Evolutionary conservation across 78 protist genomes (phyloP).

Genomic region (Anaeramoeba flamelloides): DNA sequence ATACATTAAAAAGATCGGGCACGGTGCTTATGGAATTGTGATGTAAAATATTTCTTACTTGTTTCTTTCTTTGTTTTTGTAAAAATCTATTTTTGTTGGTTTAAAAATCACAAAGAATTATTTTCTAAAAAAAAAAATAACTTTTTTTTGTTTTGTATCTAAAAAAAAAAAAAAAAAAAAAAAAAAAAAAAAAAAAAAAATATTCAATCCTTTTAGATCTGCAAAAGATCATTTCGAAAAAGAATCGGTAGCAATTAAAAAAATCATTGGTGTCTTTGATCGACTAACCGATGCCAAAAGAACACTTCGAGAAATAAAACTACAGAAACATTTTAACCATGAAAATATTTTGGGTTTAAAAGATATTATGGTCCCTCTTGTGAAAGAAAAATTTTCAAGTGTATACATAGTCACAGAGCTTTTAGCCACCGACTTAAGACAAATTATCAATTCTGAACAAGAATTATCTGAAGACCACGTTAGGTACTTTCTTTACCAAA

Average conservation of each 20-base stretch:
- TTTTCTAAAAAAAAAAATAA: too few species aligned
- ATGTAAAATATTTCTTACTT: too few species aligned
- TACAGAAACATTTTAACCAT: slow-evolving; percentile 46
- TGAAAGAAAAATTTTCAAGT: neutral
- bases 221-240: too few species aligned
- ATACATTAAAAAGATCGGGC: too few species aligned
- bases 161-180: too few species aligned
- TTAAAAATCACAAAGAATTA: too few species aligned
- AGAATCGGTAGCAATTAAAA: slow-evolving; percentile 84
- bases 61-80: too few species aligned
- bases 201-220: too few species aligned
- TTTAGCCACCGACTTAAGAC: slow-evolving; percentile 86
- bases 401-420: slow-evolving; percentile 42
- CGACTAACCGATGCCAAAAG: slow-evolving; percentile 72
- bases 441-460: slow-evolving; percentile 52
- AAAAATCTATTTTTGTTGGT: too few species aligned
- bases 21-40: too few species aligned
- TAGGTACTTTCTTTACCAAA: slow-evolving; percentile 80
- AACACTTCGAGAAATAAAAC: slow-evolving; percentile 81
- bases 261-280: slow-evolving; percentile 62
- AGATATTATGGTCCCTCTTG: neutral
- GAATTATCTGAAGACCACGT: slow-evolving; percentile 87
- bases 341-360: slow-evolving; percentile 28
- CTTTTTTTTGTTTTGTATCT: too few species aligned
- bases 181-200: too few species aligned